A percentile compares a stretch with the other conserved stretches of the same genome.
Conservation (phyloP, 176 grass and related monocot species). For the Ampelocalamus luodianensis region DNA sequence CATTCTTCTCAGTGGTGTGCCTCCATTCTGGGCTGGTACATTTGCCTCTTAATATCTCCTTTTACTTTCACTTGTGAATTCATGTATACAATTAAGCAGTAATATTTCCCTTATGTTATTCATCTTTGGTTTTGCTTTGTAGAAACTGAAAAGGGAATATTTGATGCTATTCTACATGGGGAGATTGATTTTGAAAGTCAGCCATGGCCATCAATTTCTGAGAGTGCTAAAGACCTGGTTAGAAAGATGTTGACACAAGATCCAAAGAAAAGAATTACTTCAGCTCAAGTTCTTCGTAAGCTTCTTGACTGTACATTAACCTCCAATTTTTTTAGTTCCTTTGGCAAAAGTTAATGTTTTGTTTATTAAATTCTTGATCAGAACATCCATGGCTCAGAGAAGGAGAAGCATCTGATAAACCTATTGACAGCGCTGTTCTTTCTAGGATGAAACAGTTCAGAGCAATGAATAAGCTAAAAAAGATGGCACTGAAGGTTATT, state of each 20-base stretch:
- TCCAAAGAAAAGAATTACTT: conserved; percentile 93
- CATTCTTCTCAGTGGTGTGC: conserved; percentile 97
- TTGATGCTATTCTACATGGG: conserved; percentile 77
- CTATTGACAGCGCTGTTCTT: conserved; percentile 95
- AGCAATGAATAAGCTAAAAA: conserved; percentile 99
- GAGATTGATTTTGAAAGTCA: conserved; percentile 91
- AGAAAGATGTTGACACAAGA: conserved; percentile 90
- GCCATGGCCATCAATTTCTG: conserved; percentile 91
- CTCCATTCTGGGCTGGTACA: conserved; percentile 98
- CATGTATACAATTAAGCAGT: conserved; percentile 33
- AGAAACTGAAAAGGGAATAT: conserved; percentile 99
- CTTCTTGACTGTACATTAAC: conserved; percentile 29
- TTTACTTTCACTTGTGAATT: conserved; percentile 29
- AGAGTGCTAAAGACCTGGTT: conserved; percentile 88
- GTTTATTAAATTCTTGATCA: conserved; percentile 51
- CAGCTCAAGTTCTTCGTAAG: conserved; percentile 92
- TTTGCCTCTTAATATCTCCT: conserved; percentile 20
- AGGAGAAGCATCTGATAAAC: conserved; percentile 93
- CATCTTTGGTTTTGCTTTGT: conserved; percentile 41
- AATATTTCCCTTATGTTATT: conserved; percentile 24
- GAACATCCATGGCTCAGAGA: conserved; percentile 96
- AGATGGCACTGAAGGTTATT: conserved; percentile 96
- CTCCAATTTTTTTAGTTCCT: background rate
- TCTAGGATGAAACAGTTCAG: conserved; percentile 99
- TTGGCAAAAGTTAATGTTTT: conserved; percentile 32